A percentile compares a stretch with the other conserved stretches of the same genome.
Evolutionary conservation across 345 rosid genomes (phyloP).

Genomic region (Hevea brasiliensis): DNA sequence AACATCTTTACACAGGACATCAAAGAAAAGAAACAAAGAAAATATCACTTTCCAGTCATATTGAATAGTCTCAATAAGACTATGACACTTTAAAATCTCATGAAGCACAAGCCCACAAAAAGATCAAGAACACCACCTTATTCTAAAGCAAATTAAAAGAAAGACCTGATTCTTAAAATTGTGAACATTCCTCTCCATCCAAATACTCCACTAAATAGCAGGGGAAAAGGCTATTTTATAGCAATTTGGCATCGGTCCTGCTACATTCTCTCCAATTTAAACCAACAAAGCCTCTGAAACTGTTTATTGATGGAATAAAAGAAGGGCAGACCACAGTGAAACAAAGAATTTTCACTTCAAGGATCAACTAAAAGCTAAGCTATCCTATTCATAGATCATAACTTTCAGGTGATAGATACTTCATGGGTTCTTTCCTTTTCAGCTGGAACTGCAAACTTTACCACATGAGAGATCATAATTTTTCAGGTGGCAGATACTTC

Average conservation of each 20-base stretch:
- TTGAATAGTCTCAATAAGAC: too few species aligned
- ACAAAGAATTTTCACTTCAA: neutral
- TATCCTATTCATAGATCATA: neutral
- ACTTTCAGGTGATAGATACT: neutral
- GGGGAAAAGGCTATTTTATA: too few species aligned
- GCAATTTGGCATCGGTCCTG: neutral
- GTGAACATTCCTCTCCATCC: neutral
- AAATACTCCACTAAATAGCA: neutral
- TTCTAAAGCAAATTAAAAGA: neutral
- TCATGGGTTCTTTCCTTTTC: neutral
- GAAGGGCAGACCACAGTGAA: neutral
- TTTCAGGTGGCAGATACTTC: too few species aligned
- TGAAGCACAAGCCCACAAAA: neutral
- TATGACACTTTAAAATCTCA: too few species aligned
- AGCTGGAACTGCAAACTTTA: neutral
- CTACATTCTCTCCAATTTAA: neutral
- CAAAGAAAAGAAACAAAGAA: neutral
- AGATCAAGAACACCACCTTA: neutral
- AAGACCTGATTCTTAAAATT: neutral
- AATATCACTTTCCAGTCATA: too few species aligned
- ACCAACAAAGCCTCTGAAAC: neutral
- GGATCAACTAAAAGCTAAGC: neutral
- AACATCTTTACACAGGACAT: neutral
- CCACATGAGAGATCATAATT: too few species aligned
- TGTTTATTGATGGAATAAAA: neutral